Evolutionary conservation across 2,329 filamentous ascomycete species (phyloP), one percentile per base, ranked within the genome.

Genomic region (Emericellopsis cladophorae): DNA sequence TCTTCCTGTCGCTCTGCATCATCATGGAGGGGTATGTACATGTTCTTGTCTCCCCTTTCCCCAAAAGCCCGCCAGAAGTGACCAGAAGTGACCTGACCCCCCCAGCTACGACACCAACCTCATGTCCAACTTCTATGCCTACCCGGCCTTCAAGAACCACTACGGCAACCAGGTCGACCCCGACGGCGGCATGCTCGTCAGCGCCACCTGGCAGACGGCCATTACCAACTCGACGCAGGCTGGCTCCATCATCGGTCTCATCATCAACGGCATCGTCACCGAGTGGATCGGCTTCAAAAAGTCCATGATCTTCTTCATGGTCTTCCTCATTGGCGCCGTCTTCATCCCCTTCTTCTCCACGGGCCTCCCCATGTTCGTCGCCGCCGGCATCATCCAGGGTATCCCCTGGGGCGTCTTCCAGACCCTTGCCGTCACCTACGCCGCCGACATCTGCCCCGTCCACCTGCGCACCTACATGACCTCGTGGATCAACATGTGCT

Each of bases 171-270:
- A 53, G 1, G 49, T 66, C 23, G 65, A 60, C 1, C 44, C 53
- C 1, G 49, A 66, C 23, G 66, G 60, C 1, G 24, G 37, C 1
- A 70, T 70, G 44, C 55, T 71, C 43, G 52, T 76, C 37, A 62
- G 65, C 1, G 65, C 67, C 2, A 55, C 62, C 1, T 76, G 72
- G 72, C 71, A 74, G 49, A 62, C 68, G 3, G 69, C 63, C 7
- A 54, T 76, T 4, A 62, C 59, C 34, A 72, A 71, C 36, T 70
- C 64, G 9, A 60, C 64, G 0, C 57, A 64, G 5, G 61, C 61
- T 3, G 72, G 72, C 10, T 60, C 67, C 42, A 68, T 76, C 18
- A 33, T 74, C 2, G 72, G 72, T 2, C 59, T 73, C 3, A 61
- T 72, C 40, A 24, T 67, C 40, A 69, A 64, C 43, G 72, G 72